phyloP scores from a whole-genome alignment of 2,329 filamentous ascomycete genomes.

The Pseudogymnoascus sp. region DNA sequence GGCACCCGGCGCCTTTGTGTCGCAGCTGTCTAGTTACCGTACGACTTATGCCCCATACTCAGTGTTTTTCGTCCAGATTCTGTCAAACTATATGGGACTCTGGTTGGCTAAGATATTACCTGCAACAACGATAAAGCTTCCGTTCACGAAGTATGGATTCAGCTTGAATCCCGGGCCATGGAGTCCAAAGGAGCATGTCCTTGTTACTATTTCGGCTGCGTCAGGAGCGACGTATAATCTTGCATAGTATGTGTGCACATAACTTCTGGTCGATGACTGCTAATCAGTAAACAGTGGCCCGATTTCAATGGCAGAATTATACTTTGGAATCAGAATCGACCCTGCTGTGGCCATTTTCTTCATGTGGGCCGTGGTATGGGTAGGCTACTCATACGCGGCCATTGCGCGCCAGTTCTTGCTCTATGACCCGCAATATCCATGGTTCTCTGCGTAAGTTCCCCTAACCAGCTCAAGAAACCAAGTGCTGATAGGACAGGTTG shows the following conservation, averaged over 20 bases:
- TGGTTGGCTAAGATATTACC: conserved; percentile 38
- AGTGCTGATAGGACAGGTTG: conserved; percentile 22
- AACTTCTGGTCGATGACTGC: neutral
- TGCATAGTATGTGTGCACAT: conserved; percentile 29
- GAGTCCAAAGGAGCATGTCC: conserved; percentile 26
- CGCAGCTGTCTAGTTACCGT: conserved; percentile 48
- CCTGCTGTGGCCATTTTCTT: conserved; percentile 50
- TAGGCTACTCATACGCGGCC: conserved; percentile 52
- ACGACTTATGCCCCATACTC: conserved; percentile 49
- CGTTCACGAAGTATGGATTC: conserved; percentile 36
- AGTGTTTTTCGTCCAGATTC: conserved; percentile 53
- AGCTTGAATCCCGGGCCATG: conserved; percentile 27
- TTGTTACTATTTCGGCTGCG: conserved; percentile 40
- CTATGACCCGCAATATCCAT: conserved; percentile 50
- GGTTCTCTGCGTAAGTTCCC: conserved; percentile 39
- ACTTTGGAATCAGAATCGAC: conserved; percentile 46
- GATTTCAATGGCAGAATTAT: conserved; percentile 50
- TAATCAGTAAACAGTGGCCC: conserved; percentile 28
- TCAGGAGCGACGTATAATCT: conserved; percentile 47
- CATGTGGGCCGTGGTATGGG: conserved; percentile 52
- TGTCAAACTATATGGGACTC: conserved; percentile 41
- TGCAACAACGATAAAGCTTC: conserved; percentile 37
- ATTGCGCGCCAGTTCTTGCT: conserved; percentile 50
- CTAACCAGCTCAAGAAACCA: conserved; percentile 16
- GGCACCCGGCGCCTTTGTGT: conserved; percentile 50